Base-by-base conservation (phyloP, 2,329 filamentous ascomycete species). In the Coccinonectria pachysandricola region DNA sequence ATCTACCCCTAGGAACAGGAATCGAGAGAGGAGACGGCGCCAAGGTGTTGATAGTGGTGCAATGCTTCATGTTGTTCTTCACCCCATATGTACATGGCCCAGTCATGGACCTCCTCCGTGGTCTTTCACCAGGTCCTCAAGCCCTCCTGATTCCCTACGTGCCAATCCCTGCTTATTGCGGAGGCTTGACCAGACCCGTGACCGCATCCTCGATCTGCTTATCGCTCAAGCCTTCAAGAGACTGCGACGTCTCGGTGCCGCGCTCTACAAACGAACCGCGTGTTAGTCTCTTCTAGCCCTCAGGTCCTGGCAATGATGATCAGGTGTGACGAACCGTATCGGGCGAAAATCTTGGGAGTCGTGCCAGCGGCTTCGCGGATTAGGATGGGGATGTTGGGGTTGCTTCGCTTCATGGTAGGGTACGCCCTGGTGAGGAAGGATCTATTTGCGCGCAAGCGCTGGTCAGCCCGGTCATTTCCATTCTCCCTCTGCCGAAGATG, bases 371-470 rank as follows among this genome's bases (percentile, higher is more conserved):
- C 91, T 67, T 96, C 91, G 53, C 91, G 83, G 50, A 98, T 77
- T 67, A 98, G 68, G 60, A 98, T 96, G 28, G 91, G 91, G 24
- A 73, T 87, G 59, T 82, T 67, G 31, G 91, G 91, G 66, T 98
- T 98, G 71, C 88, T 83, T 70, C 93, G 92, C 76, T 98, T 98
- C 88, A 98, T 96, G 34, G 83, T 91, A 23, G 91, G 91, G 60
- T 98, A 98, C 42, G 86, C 78, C 54, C 84, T 76, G 40, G 79
- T 79, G 42, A 98, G 70, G 63, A 98, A 98, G 15, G 81, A 78
- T 57, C 91, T 95, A 46, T 26, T 24, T 26, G 16, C 12, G 27
- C 28, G 18, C 16, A 28, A 7, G n/a, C 15, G 12, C 13, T 15
- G 22, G 32, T 43, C 34, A 42, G 42, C 28, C 12, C 23, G 27